phyloP scores from a whole-genome alignment of 2,329 filamentous ascomycete genomes.

The Zasmidium angulare region DNA sequence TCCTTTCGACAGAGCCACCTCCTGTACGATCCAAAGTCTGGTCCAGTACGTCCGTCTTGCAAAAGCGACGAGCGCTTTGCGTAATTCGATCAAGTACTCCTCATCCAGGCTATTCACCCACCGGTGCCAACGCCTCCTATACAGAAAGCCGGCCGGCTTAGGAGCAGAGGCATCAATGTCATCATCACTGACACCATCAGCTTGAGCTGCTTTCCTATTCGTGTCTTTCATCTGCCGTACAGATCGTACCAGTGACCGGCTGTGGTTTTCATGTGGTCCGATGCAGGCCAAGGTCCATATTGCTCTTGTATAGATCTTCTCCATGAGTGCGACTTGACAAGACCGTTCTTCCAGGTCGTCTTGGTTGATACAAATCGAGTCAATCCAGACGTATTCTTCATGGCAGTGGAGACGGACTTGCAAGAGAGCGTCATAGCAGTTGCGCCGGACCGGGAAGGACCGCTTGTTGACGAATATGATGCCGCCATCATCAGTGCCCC shows the following conservation, averaged over 20 bases:
- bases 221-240: neutral
- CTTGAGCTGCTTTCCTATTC: neutral
- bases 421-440: neutral
- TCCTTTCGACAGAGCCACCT: neutral
- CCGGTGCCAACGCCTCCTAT: neutral
- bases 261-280: neutral
- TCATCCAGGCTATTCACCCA: neutral
- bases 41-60: neutral
- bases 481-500: neutral
- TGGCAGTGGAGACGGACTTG: neutral
- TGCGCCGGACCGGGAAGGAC: neutral
- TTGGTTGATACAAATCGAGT: conserved; percentile 19
- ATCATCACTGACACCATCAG: neutral
- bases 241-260: neutral
- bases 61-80: neutral
- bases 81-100: neutral
- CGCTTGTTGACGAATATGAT: neutral
- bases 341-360: conserved; percentile 8
- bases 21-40: conserved; percentile 1
- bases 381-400: conserved; percentile 6
- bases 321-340: conserved; percentile 10
- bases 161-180: too few relatives aligned
- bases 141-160: too few relatives aligned
- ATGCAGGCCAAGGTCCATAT: neutral
- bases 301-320: conserved; percentile 1